A percentile compares a stretch with the other conserved stretches of the same genome.
Conservation (phyloP, 257 asterid genomes). For the Solanum arcanum region DNA sequence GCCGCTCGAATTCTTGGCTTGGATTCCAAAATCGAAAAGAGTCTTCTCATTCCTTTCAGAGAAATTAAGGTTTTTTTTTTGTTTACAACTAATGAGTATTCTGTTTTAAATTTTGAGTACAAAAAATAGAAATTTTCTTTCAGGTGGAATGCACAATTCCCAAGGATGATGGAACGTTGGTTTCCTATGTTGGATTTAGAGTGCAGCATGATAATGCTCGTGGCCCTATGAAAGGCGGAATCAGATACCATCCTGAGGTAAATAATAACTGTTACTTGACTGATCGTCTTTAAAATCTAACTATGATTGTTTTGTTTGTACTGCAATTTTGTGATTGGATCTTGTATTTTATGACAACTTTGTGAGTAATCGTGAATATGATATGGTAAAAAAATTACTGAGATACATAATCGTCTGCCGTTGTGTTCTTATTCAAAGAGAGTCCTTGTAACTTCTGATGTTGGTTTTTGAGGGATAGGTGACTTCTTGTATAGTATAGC, state of each 20-base stretch:
- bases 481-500: not conserved
- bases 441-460: not conserved
- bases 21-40: not conserved
- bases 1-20: not conserved
- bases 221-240: constrained; percentile 99
- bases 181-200: constrained; percentile 73
- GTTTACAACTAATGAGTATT: too few species aligned
- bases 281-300: not conserved
- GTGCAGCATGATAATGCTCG: constrained; percentile 96
- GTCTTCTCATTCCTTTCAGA: not conserved
- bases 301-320: not conserved
- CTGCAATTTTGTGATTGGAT: not conserved
- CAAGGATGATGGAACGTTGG: constrained; percentile 84
- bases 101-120: too few species aligned
- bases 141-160: constrained; percentile 95
- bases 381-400: not conserved
- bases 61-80: not conserved
- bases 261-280: not conserved
- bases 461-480: not conserved
- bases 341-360: not conserved
- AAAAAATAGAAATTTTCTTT: too few species aligned
- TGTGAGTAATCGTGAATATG: not conserved
- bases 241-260: constrained; percentile 97
- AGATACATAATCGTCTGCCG: not conserved
- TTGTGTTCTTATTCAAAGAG: not conserved